Evolutionary conservation across 495 filamentous ascomycete genomes (phyloP).

Genomic region (Tuber brumale): DNA sequence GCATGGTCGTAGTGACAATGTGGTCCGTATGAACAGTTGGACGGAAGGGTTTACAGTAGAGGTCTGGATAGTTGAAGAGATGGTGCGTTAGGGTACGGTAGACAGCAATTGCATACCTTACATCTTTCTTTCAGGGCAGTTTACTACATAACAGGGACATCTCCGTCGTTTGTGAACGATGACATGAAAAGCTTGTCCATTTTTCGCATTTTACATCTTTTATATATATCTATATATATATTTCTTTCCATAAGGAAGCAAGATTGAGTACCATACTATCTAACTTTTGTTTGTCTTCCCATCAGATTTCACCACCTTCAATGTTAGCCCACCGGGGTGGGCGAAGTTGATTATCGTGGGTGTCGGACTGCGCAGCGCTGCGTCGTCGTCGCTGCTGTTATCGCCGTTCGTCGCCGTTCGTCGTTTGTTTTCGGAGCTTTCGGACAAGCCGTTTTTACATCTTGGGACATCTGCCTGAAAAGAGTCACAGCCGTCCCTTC

Average conservation of each 20-base stretch:
- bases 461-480: background rate
- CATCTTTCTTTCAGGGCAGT: background rate
- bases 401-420: background rate
- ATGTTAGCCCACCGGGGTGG: background rate
- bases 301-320: background rate
- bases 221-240: background rate
- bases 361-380: background rate
- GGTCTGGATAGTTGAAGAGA: background rate
- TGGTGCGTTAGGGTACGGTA: background rate
- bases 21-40: background rate
- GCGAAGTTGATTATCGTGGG: background rate
- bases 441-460: background rate
- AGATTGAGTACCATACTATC: background rate
- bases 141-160: background rate
- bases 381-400: background rate
- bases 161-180: background rate
- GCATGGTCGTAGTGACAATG: background rate
- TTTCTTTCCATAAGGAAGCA: background rate
- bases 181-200: background rate
- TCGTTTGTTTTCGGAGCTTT: background rate
- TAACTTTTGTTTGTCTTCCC: background rate
- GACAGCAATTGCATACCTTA: background rate
- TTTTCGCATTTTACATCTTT: background rate
- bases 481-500: background rate
- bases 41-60: background rate